Conservation (phyloP, 2,329 filamentous ascomycete genomes). For the Xylariaceae sp. region DNA sequence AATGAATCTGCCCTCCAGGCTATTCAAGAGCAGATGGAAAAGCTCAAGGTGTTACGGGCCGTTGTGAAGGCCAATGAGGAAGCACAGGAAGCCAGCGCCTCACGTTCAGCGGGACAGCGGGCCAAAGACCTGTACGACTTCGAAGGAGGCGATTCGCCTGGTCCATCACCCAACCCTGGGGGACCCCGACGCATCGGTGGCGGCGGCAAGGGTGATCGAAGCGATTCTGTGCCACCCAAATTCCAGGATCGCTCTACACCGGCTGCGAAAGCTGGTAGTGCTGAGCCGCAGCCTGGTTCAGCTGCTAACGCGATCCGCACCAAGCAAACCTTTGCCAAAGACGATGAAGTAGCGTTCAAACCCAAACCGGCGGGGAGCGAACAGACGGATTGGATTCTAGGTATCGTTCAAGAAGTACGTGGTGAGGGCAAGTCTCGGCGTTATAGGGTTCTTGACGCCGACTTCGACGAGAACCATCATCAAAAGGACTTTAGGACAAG, state of each 20-base stretch:
- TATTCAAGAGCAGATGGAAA: conserved; percentile 41
- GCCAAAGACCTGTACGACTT: conserved; percentile 50
- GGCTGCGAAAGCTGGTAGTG: conserved; percentile 48
- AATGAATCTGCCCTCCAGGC: conserved; percentile 34
- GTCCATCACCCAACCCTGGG: conserved; percentile 47
- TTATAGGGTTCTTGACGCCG: conserved; percentile 81
- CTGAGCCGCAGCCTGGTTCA: conserved; percentile 54
- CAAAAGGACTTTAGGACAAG: conserved; percentile 73
- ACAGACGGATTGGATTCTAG: conserved; percentile 73
- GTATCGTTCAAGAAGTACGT: conserved; percentile 75
- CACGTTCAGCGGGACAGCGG: conserved; percentile 35
- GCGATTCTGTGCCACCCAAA: conserved; percentile 60
- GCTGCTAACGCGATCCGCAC: conserved; percentile 48
- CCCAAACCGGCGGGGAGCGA: conserved; percentile 58
- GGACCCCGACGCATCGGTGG: conserved; percentile 45
- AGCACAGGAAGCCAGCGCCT: conserved; percentile 42
- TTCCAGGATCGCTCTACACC: conserved; percentile 49
- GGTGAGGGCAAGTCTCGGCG: conserved; percentile 79
- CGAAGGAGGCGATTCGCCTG: conserved; percentile 51
- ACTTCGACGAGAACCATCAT: conserved; percentile 72
- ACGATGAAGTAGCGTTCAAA: conserved; percentile 71
- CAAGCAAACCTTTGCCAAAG: conserved; percentile 64
- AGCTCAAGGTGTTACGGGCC: conserved; percentile 47
- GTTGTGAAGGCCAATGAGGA: conserved; percentile 43
- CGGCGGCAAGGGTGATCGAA: conserved; percentile 46